phyloP scores from a whole-genome alignment of 345 rosid species.

The Erucastrum elatum region DNA sequence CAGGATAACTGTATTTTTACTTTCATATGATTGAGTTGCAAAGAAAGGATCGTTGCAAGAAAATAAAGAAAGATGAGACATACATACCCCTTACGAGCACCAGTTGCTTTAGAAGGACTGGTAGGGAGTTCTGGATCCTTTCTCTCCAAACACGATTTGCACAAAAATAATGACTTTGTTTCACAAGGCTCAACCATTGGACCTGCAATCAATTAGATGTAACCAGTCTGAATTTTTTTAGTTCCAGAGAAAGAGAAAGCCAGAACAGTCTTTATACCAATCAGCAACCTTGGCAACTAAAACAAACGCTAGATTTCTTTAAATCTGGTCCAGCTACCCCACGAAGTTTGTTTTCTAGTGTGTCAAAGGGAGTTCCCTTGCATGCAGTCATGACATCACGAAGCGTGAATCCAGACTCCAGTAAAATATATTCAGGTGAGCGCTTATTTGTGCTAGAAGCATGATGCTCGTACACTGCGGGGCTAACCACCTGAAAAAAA shows the following conservation, averaged over 20 bases:
- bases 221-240: constrained; percentile 25
- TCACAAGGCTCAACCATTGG: constrained; percentile 34
- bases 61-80: neutral
- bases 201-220: constrained; percentile 45
- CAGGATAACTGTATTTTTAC: constrained; percentile 2
- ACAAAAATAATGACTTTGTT: constrained; percentile 48
- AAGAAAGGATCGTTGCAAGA: neutral
- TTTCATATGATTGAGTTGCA: constrained; percentile 1
- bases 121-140: constrained; percentile 41
- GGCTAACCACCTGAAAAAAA: constrained; percentile 57
- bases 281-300: constrained; percentile 82
- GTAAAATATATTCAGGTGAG: constrained; percentile 71
- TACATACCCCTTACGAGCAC: constrained; percentile 32
- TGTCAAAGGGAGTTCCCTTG: constrained; percentile 62
- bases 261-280: constrained; percentile 28
- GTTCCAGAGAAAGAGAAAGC: constrained; percentile 49
- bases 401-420: constrained; percentile 75
- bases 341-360: constrained; percentile 56
- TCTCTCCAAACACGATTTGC: constrained; percentile 54
- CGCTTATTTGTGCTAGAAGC: constrained; percentile 84
- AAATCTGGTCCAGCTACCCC: constrained; percentile 51
- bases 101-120: constrained; percentile 39
- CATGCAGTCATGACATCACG: constrained; percentile 81
- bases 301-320: constrained; percentile 60
- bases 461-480: constrained; percentile 69